Evolutionary conservation across 257 asterid genomes (phyloP).

Genomic region (Rehmannia glutinosa): DNA sequence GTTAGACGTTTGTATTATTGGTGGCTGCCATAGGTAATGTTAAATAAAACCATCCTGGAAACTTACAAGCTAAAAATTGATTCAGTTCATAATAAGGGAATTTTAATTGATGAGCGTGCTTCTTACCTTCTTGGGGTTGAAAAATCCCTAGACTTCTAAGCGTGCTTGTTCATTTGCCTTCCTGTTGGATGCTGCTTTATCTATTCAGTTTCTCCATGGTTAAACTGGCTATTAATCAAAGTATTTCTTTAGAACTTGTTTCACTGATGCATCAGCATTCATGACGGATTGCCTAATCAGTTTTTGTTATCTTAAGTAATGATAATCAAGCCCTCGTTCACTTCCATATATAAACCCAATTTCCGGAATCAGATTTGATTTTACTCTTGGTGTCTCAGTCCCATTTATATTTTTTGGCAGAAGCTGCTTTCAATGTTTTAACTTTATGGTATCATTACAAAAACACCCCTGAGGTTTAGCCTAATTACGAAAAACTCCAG

Average conservation of each 20-base stretch:
- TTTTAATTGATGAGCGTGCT: neutral
- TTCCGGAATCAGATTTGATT: neutral
- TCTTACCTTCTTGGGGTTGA: neutral
- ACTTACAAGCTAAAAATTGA: constrained; percentile 4
- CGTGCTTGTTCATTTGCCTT: neutral
- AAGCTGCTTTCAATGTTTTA: neutral
- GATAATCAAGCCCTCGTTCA: neutral
- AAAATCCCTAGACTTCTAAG: neutral
- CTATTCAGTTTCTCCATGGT: neutral
- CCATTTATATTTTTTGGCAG: neutral
- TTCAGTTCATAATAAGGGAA: neutral
- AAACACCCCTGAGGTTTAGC: no score
- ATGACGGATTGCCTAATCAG: neutral
- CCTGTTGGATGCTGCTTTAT: no score
- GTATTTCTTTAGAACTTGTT: neutral
- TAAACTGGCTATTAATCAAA: neutral
- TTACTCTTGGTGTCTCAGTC: neutral
- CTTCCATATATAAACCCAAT: neutral
- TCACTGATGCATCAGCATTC: constrained; percentile 7
- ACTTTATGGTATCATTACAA: neutral
- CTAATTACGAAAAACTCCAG: no score
- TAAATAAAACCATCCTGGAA: no score
- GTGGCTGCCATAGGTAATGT: no score
- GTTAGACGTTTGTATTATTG: no score
- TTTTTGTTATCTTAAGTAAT: neutral